Base-by-base conservation (phyloP, 129 eudicot species). In the Helianthus tuberosus region DNA sequence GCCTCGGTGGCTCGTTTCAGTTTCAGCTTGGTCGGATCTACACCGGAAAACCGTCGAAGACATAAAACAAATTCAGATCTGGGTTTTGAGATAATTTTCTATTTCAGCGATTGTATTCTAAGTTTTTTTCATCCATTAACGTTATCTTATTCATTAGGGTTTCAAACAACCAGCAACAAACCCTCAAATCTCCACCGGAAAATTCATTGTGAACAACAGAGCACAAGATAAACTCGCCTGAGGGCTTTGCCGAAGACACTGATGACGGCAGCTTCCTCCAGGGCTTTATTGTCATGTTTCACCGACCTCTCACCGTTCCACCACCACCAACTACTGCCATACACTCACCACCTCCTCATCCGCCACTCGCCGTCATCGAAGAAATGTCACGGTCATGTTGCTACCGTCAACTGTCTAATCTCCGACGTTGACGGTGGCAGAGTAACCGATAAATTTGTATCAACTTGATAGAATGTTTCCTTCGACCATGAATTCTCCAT, bases 401-500 rank as follows among this genome's bases (percentile, higher is more conserved):
- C 81, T 12, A 72, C 73, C n/a, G 80, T 91, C 17, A 81, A 46
- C 82, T 89, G 96, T 64, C 71, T 87, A 1, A 79, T 89, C 12
- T 86, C 94, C 72, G 98, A 89, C 10, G 88, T 87, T 2, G 98
- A 86, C 51, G 96, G 98, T 14, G 98, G 98, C 5, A 96, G 98
- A 39, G 90, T 93, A 20, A 86, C 96, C 65, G 96, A 93, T 63
- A 93, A 90, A 32, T 90, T 85, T 32, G 89, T 90, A 0, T 85
- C 91, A 49, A 93, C 92, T 7, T 60, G 88, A 11, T 82, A 83
- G 74, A 84, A 95, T 4, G 75, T 58, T 10, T 84, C 84, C 17
- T 92, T 92, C 71, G 82, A 88, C 46, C 87, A 88, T 8, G 98
- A 89, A 80, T 93, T 93, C 87, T 86, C 96, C 13, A 96, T 93